Conservation (phyloP, 306 rosid species). For the Medicago lupulina region DNA sequence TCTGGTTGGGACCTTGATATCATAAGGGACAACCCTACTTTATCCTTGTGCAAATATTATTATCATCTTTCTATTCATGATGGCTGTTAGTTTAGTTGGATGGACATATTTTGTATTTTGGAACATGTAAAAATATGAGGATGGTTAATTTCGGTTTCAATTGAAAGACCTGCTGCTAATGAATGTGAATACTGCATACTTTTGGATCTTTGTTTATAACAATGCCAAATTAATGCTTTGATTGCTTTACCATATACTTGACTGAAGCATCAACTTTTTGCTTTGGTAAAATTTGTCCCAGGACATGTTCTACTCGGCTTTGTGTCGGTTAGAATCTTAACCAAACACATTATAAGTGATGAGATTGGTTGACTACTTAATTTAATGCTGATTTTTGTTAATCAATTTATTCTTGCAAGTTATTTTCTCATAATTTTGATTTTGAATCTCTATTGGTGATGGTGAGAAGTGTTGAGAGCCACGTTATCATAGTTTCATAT, state of each 20-base stretch:
- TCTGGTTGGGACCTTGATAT: background rate
- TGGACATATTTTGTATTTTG: background rate
- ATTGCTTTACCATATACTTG: background rate
- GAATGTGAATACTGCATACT: background rate
- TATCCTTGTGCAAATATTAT: background rate
- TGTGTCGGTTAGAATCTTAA: background rate
- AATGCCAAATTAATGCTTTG: background rate
- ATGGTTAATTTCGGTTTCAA: constrained; percentile 6
- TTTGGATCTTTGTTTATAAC: background rate
- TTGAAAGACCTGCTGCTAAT: constrained; percentile 6
- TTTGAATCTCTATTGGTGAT: background rate
- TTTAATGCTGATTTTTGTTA: background rate
- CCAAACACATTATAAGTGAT: background rate
- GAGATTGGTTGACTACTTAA: background rate
- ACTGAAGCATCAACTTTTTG: background rate
- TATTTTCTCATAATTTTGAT: background rate
- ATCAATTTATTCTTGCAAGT: background rate
- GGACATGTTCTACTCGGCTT: background rate
- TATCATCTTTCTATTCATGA: background rate
- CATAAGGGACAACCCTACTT: background rate
- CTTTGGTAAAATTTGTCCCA: background rate
- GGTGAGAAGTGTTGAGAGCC: background rate
- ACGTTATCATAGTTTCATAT: background rate
- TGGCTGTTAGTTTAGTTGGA: background rate
- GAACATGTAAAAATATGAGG: background rate